Evolutionary conservation across 441 rosid genomes (phyloP).

Genomic region (Euphorbia celastroides): DNA sequence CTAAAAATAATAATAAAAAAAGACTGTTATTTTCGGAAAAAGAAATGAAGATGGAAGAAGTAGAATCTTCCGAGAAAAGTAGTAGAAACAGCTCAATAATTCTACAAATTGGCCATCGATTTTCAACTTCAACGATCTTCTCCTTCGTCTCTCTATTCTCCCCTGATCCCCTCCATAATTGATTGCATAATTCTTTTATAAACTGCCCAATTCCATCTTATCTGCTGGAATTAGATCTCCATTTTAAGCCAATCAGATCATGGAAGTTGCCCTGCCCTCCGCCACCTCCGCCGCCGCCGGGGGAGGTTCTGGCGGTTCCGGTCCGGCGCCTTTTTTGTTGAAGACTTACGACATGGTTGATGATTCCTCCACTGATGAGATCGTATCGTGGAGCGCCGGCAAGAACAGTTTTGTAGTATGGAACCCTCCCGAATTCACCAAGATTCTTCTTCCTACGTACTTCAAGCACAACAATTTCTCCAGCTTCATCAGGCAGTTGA

Average conservation of each 20-base stretch:
- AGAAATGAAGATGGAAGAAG: too few relatives aligned
- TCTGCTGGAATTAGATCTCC: neutral
- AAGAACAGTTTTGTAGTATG: slow-evolving; percentile 77
- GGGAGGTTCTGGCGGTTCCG: slow-evolving; percentile 29
- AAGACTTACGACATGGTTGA: slow-evolving; percentile 92
- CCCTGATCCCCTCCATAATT: neutral
- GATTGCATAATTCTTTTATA: neutral
- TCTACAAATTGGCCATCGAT: too few relatives aligned
- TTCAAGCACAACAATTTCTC: slow-evolving; percentile 94
- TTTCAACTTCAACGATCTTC: neutral
- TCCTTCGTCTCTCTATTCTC: neutral
- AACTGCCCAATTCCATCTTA: neutral
- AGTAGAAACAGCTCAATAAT: too few relatives aligned
- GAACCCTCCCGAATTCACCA: slow-evolving; percentile 79
- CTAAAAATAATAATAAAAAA: too few relatives aligned
- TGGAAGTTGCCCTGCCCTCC: slow-evolving; percentile 20
- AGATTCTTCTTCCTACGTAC: slow-evolving; percentile 63
- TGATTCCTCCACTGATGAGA: slow-evolving; percentile 64
- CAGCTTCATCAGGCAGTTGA: slow-evolving; percentile 80
- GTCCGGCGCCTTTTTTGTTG: slow-evolving; percentile 68
- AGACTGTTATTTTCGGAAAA: too few relatives aligned
- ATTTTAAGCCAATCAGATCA: neutral
- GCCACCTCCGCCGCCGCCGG: slow-evolving; percentile 10
- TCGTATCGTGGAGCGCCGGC: slow-evolving; percentile 73
- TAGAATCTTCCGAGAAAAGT: neutral